A percentile compares a stretch with the other conserved stretches of the same genome.
phyloP scores from a whole-genome alignment of 768 basidiomycete genomes.

The Boletus pseudo-olivaceus region DNA sequence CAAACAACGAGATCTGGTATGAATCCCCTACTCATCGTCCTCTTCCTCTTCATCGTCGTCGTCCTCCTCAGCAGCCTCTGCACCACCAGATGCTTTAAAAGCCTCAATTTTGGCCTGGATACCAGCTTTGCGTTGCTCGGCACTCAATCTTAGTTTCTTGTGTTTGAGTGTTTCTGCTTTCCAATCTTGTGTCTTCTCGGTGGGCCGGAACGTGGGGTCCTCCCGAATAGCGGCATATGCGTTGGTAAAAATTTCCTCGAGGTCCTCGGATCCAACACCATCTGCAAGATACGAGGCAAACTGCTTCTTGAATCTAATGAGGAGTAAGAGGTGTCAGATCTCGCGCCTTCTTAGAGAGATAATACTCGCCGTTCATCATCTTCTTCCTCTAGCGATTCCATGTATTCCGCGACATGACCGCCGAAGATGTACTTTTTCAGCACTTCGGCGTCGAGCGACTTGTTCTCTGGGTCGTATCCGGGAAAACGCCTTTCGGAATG shows the following conservation, averaged over 20 bases:
- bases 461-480: constrained; percentile 90
- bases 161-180: constrained; percentile 77
- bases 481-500: constrained; percentile 99
- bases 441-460: constrained; percentile 90
- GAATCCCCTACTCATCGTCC: constrained; percentile 53
- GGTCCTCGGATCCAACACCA: constrained; percentile 92
- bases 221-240: constrained; percentile 96
- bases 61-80: constrained; percentile 44
- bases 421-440: constrained; percentile 98
- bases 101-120: constrained; percentile 89
- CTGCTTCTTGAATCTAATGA: constrained; percentile 88
- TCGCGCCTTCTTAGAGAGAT: not conserved
- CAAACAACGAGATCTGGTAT: not conserved
- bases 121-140: constrained; percentile 70
- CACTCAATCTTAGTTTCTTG: constrained; percentile 63
- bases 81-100: constrained; percentile 69
- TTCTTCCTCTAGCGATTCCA: constrained; percentile 99
- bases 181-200: constrained; percentile 90
- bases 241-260: constrained; percentile 92
- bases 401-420: constrained; percentile 98
- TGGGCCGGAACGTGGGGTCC: constrained; percentile 85
- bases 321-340: constrained; percentile 5
- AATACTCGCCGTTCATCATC: constrained; percentile 84
- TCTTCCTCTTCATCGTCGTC: constrained; percentile 18
- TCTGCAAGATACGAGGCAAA: constrained; percentile 95